Evolutionary conservation across 1,139 yeast species (phyloP).

Genomic region (Candida sanyaensis): DNA sequence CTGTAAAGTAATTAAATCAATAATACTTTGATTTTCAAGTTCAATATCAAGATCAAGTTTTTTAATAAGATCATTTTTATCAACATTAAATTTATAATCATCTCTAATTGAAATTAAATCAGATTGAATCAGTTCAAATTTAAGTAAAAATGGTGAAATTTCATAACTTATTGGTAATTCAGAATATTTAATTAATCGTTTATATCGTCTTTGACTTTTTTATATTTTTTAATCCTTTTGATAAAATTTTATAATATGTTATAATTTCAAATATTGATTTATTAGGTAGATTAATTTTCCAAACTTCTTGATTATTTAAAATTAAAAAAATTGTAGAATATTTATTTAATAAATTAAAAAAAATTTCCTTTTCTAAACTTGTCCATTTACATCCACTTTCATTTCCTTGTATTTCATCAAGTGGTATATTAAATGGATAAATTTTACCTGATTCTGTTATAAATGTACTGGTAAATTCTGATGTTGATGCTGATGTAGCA

Average conservation of each 20-base stretch:
- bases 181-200: conserved; percentile 28
- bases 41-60: neutral
- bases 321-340: conserved; percentile 38
- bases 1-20: conserved; percentile 2
- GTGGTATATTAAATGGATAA: conserved; percentile 4
- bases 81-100: neutral
- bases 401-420: conserved; percentile 15
- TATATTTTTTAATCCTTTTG: conserved; percentile 20
- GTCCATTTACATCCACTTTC: conserved; percentile 18
- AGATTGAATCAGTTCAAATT: conserved; percentile 50
- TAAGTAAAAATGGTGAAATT: conserved; percentile 48
- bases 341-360: conserved; percentile 38
- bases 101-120: conserved; percentile 18
- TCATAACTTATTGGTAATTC: conserved; percentile 58
- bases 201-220: conserved; percentile 7
- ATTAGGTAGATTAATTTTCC: conserved; percentile 35
- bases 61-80: neutral
- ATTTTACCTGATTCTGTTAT: conserved; percentile 14
- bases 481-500: neutral
- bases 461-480: conserved; percentile 12
- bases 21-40: neutral
- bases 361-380: conserved; percentile 21
- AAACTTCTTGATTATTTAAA: conserved; percentile 31
- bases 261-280: conserved; percentile 50
- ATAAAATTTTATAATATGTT: conserved; percentile 45